A percentile compares a stretch with the other conserved stretches of the same genome.
Conservation (phyloP, 2,329 filamentous ascomycete species). For the Ascochyta fabae region DNA sequence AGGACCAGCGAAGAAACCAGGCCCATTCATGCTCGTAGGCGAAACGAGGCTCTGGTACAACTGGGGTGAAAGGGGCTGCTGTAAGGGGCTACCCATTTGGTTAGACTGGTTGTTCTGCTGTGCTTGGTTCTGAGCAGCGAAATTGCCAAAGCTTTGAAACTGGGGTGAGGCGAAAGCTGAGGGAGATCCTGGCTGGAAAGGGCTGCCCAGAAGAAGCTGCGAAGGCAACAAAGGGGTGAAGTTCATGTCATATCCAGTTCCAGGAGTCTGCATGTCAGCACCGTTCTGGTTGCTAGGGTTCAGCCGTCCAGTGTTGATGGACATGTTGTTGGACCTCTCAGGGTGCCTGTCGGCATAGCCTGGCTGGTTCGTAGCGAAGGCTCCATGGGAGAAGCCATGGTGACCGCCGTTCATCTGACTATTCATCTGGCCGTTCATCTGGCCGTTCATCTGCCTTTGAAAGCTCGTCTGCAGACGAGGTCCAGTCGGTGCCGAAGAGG, state of each 20-base stretch:
- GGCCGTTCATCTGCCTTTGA: constrained; percentile 70
- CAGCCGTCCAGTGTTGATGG: constrained; percentile 85
- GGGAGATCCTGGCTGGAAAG: constrained; percentile 94
- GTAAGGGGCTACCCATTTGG: constrained; percentile 74
- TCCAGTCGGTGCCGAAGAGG: constrained; percentile 65
- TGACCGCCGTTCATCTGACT: constrained; percentile 67
- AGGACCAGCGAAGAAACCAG: constrained; percentile 79
- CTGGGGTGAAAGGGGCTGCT: constrained; percentile 75
- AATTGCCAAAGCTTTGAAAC: constrained; percentile 83
- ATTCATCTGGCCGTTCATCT: constrained; percentile 62
- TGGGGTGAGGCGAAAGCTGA: constrained; percentile 89
- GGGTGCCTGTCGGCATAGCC: constrained; percentile 88
- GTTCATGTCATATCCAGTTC: constrained; percentile 95
- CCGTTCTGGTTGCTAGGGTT: constrained; percentile 61
- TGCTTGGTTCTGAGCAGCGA: constrained; percentile 64
- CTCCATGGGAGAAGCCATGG: constrained; percentile 90
- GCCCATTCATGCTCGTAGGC: constrained; percentile 80
- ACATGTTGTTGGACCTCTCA: constrained; percentile 83
- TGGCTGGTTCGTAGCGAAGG: constrained; percentile 82
- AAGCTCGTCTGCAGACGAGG: constrained; percentile 66
- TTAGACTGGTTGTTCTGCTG: constrained; percentile 64
- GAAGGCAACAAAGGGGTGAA: constrained; percentile 96
- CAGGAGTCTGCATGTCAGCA: constrained; percentile 82
- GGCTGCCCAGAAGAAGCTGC: constrained; percentile 90
- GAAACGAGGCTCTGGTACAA: constrained; percentile 86